These are phyloP conservation scores for Chlorophyllum brunneum DNA, from an alignment of 768 basidiomycete genomes.

Conservation along the genomic window DNA sequence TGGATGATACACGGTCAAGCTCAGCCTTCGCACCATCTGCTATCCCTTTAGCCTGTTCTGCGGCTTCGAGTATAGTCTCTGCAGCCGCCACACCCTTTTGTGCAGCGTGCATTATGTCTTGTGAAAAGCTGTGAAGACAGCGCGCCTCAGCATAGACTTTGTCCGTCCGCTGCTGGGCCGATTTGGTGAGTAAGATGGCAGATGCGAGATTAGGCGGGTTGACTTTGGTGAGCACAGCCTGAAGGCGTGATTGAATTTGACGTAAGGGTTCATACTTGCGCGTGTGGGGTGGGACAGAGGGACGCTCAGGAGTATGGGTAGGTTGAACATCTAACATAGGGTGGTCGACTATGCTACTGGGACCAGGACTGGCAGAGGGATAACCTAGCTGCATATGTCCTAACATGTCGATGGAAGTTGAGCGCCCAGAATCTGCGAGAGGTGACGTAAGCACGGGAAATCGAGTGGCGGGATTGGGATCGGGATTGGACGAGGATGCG, in stretches of 20 bases:
- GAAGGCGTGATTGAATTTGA: constrained; percentile 2
- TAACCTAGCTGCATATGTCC: neutral
- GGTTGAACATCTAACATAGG: neutral
- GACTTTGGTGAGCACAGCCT: neutral
- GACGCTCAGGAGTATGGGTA: neutral
- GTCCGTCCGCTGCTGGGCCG: neutral
- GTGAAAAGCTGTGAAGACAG: neutral
- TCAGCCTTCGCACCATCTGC: constrained; percentile 11
- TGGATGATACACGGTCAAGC: constrained; percentile 7
- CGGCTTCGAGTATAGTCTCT: neutral
- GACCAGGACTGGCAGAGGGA: constrained; percentile 1
- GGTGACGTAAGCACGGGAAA: neutral
- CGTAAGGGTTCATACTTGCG: constrained; percentile 7
- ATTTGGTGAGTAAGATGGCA: constrained; percentile 1
- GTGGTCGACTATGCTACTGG: neutral
- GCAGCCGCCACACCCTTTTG: neutral
- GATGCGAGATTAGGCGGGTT: constrained; percentile 8
- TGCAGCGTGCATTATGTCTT: neutral
- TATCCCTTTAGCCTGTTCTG: constrained; percentile 3
- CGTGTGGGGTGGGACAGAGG: neutral
- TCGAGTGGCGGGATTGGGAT: neutral
- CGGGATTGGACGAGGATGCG: neutral
- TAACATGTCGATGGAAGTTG: neutral
- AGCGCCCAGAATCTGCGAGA: neutral
- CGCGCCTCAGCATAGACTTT: neutral